These are phyloP conservation scores for Claviceps purpurea DNA, from an alignment of 2,329 filamentous ascomycete species.

Conservation along the genomic window DNA sequence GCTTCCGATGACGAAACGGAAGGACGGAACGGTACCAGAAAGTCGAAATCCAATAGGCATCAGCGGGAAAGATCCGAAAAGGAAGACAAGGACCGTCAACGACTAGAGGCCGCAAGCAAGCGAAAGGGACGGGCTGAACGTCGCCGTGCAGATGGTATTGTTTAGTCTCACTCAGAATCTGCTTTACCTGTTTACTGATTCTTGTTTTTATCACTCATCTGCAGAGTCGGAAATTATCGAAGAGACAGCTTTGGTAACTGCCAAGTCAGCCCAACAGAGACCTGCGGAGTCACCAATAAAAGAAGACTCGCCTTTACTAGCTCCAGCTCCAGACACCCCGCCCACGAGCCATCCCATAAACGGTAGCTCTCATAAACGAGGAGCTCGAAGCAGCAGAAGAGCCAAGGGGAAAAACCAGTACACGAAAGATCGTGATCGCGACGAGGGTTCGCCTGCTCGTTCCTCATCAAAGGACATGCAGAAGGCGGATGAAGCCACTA, in stretches of 20 bases:
- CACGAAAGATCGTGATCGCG: slow-evolving; percentile 56
- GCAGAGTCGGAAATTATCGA: slow-evolving; percentile 61
- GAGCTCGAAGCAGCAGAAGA: slow-evolving; percentile 48
- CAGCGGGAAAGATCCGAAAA: slow-evolving; percentile 51
- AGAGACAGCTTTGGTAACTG: slow-evolving; percentile 42
- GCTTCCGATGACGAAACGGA: slow-evolving; percentile 60
- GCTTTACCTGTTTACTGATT: not conserved
- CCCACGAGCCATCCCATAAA: slow-evolving; percentile 31
- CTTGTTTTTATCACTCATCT: not conserved
- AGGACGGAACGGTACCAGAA: slow-evolving; percentile 41
- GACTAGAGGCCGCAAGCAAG: slow-evolving; percentile 62
- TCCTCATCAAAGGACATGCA: slow-evolving; percentile 38
- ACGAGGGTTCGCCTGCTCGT: slow-evolving; percentile 43
- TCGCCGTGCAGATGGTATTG: slow-evolving; percentile 63
- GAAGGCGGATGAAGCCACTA: slow-evolving; percentile 22
- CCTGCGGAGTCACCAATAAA: slow-evolving; percentile 16
- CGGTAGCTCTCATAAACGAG: slow-evolving; percentile 42
- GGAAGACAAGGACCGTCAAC: slow-evolving; percentile 62
- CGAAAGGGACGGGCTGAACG: slow-evolving; percentile 72
- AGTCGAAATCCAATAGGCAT: slow-evolving; percentile 44
- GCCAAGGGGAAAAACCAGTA: slow-evolving; percentile 70
- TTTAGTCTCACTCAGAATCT: not conserved
- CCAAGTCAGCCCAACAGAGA: slow-evolving; percentile 16
- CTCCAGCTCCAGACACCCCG: slow-evolving; percentile 25
- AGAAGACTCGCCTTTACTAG: slow-evolving; percentile 17